These are phyloP conservation scores for Cenchrus fungigraminus DNA, from an alignment of 176 grass and related monocot species.

Conservation along the genomic window DNA sequence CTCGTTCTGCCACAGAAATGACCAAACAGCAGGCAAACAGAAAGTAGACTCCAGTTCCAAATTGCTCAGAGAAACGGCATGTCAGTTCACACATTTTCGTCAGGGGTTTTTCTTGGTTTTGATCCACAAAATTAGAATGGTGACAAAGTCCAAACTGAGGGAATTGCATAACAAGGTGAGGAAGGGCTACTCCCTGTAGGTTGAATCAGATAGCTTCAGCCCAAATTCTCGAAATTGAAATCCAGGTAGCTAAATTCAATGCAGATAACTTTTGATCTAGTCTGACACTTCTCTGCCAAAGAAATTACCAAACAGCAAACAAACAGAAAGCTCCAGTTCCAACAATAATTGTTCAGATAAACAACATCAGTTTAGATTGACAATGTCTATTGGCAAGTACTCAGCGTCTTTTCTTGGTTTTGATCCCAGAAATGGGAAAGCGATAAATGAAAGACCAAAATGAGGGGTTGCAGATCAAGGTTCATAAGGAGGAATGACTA, in stretches of 20 bases:
- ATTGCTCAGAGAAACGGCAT: not conserved
- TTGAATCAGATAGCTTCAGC: not conserved
- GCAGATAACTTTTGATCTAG: too few relatives aligned
- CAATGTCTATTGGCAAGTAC: not conserved
- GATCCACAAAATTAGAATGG: not conserved
- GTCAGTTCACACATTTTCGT: not conserved
- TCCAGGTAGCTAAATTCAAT: not conserved
- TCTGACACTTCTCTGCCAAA: not conserved
- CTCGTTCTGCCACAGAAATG: not conserved
- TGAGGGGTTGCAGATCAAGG: not conserved
- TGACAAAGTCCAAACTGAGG: not conserved
- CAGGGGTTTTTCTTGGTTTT: not conserved
- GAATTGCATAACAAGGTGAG: too few relatives aligned
- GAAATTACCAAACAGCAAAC: not conserved
- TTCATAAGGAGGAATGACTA: not conserved
- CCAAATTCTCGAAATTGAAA: slow-evolving; percentile 5
- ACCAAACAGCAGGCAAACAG: not conserved
- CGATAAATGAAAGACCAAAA: not conserved
- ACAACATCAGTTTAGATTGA: not conserved
- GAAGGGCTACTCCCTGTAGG: too few relatives aligned
- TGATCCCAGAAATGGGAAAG: not conserved
- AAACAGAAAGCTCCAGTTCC: not conserved
- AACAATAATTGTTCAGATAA: not conserved
- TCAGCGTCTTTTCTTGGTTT: not conserved
- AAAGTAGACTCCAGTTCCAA: not conserved